phyloP scores from a whole-genome alignment of 2,329 filamentous ascomycete genomes.

The Chaetomiaceae sp. region DNA sequence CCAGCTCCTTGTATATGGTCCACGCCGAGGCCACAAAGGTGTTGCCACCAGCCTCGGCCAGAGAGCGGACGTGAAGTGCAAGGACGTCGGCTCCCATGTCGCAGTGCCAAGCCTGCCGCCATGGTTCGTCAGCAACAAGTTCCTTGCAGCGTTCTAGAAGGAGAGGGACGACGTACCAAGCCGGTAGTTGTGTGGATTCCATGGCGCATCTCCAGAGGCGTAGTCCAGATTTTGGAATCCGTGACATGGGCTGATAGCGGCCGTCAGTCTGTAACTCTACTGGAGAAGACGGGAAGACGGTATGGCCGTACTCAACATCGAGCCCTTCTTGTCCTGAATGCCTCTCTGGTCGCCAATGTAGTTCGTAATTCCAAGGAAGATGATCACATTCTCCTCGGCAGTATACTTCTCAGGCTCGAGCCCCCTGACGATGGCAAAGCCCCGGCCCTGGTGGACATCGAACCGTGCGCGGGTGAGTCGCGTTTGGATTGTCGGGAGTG shows the following conservation, averaged over 20 bases:
- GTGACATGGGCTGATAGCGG: constrained; percentile 42
- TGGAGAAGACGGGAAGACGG: no score
- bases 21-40: constrained; percentile 43
- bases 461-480: constrained; percentile 34
- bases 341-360: constrained; percentile 54
- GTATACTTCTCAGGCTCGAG: constrained; percentile 45
- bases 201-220: constrained; percentile 42
- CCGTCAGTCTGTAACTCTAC: not conserved
- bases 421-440: constrained; percentile 53
- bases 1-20: constrained; percentile 42
- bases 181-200: constrained; percentile 46
- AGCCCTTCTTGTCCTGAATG: constrained; percentile 45
- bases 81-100: constrained; percentile 51
- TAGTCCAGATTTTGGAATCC: constrained; percentile 43
- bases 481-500: constrained; percentile 35
- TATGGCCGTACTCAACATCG: constrained; percentile 42
- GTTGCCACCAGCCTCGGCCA: constrained; percentile 41
- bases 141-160: no score
- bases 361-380: constrained; percentile 54
- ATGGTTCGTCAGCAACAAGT: not conserved
- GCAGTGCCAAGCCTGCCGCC: constrained; percentile 43
- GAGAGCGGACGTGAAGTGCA: constrained; percentile 44
- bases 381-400: constrained; percentile 49
- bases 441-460: constrained; percentile 40
- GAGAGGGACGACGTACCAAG: constrained; percentile 35